These are phyloP conservation scores for Chaetomium olivaceum DNA, from an alignment of 2,329 filamentous ascomycete species.

Conservation along the genomic window DNA sequence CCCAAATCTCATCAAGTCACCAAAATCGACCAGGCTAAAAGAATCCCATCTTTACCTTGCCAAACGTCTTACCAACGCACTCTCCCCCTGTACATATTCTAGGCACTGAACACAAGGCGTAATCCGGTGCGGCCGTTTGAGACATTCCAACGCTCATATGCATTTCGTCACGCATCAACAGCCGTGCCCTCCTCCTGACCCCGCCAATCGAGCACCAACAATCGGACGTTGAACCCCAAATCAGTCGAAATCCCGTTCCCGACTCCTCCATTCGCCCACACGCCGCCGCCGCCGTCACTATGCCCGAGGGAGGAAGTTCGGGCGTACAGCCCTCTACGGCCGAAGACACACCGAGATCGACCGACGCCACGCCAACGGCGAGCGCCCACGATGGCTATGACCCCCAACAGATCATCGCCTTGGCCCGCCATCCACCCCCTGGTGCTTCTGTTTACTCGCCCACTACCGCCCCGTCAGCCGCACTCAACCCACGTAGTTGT, in stretches of 20 bases:
- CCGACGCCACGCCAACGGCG: slow-evolving; percentile 19
- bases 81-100: not conserved
- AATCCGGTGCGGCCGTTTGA: not conserved
- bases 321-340: slow-evolving; percentile 13
- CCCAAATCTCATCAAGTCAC: slow-evolving; percentile 3
- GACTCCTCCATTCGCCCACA: not conserved
- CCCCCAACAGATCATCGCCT: slow-evolving; percentile 31
- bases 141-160: not conserved
- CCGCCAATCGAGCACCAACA: not conserved
- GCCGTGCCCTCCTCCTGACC: slow-evolving; percentile 8
- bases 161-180: not conserved
- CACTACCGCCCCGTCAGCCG: slow-evolving; percentile 34
- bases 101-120: not conserved
- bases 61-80: not conserved
- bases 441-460: slow-evolving; percentile 35
- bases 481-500: slow-evolving; percentile 51
- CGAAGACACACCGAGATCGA: slow-evolving; percentile 23
- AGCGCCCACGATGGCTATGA: slow-evolving; percentile 31
- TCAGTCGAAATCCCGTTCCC: not conserved
- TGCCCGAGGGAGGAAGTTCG: slow-evolving; percentile 25
- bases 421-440: slow-evolving; percentile 34
- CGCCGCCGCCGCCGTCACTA: slow-evolving; percentile 13
- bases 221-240: not conserved
- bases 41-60: not conserved
- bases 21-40: not conserved